Conservation (phyloP, 148 eudicot species). For the Fallopia convolvulus region DNA sequence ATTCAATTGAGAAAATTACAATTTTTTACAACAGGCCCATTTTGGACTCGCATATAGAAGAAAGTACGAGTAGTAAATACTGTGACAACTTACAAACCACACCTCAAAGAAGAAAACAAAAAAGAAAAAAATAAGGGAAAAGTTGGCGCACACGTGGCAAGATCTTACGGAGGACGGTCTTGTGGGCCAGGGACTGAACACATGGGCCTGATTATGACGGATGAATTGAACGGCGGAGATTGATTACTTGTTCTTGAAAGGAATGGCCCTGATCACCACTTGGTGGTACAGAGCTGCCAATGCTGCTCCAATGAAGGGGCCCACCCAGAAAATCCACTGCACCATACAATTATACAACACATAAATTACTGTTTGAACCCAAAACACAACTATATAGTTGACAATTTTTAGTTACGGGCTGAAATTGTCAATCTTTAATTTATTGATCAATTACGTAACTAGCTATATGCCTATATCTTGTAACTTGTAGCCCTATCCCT, state of each 20-base stretch:
- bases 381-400: background rate
- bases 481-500: background rate
- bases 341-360: background rate
- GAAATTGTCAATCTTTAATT: background rate
- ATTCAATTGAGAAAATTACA: constrained; percentile 4
- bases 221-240: background rate
- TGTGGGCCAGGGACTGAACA: background rate
- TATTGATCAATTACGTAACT: background rate
- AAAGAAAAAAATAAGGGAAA: background rate
- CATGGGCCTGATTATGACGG: background rate
- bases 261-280: constrained; percentile 67
- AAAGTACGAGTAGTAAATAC: background rate
- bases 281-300: constrained; percentile 60
- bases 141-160: background rate
- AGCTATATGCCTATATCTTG: background rate
- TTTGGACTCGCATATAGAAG: background rate
- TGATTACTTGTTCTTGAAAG: constrained; percentile 50
- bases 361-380: background rate
- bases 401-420: background rate
- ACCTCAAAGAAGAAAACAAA: background rate
- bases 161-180: background rate
- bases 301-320: constrained; percentile 68
- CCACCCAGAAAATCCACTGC: constrained; percentile 82
- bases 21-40: constrained; percentile 3
- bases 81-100: background rate